Evolutionary conservation across 495 filamentous ascomycete species (phyloP), one percentile per base, ranked within the genome.

Genomic region (Lineolata rhizophorae): DNA sequence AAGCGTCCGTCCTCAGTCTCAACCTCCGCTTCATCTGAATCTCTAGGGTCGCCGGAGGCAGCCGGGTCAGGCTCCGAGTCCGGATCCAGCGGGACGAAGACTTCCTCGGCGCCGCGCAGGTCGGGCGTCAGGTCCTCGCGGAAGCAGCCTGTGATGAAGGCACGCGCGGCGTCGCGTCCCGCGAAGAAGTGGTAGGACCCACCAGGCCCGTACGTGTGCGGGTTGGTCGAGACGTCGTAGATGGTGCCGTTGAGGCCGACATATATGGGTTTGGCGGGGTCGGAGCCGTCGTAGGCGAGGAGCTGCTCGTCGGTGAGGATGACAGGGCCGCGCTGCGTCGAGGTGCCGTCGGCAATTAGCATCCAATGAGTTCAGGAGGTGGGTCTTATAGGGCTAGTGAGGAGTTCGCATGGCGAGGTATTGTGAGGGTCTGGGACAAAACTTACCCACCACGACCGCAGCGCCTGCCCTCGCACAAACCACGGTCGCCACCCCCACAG

Each of bases 121-220:
- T 95, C 84, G 1, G 70, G 53, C 3, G 72, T 90, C 22, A 75
- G 55, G 57, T 95, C 85, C 30, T 76, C 72, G 19, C 67, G 55
- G 60, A 99, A 99, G 50, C 87, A 99, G 2, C 79, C 80, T n/a
- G 87, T 93, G n/a, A 99, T 70, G 54, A 81, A 99, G 3, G 76
- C 79, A 18, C 87, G 74, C 2, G 77, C 67, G 4, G 87, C 87
- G 52, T 99, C 87, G 12, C 61, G 58, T 19, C 87, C 87, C 0
- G 81, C 61, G 53, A 99, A 93, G 56, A 78, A 76, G 32, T 69
- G 60, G 61, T 99, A 99, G 28, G 63, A 65, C 2, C 87, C 90
- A 12, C 80, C 84, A 0, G 83, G 80, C 1, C 87, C 85, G 64
- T 99, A 97, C 41, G 28, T 39, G 20, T 17, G 15, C 13, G 15